These are phyloP conservation scores for Saccharomycopsis oosterbeekiorum DNA, from an alignment of 805 yeast genomes.

Conservation along the genomic window DNA sequence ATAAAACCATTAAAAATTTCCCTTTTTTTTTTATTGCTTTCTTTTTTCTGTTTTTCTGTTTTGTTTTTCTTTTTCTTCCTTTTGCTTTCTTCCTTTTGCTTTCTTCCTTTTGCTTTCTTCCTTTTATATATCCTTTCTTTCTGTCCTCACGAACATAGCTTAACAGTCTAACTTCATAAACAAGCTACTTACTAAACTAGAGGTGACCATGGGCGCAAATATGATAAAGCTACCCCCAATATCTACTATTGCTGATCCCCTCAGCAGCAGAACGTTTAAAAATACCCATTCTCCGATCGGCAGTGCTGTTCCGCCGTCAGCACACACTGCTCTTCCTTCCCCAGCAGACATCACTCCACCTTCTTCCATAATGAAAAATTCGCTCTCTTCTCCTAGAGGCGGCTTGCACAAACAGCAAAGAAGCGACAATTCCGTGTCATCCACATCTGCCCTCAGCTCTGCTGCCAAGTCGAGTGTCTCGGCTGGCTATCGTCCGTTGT, in stretches of 20 bases:
- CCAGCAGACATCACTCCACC: not conserved
- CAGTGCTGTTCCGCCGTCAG: not conserved
- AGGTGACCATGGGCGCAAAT: not conserved
- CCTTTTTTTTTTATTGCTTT: not conserved
- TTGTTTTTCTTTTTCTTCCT: not conserved
- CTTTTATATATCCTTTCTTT: too few species aligned
- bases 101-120: not conserved
- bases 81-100: too few species aligned
- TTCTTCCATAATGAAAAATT: not conserved
- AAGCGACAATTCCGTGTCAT: not conserved
- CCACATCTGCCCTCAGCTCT: not conserved
- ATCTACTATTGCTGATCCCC: constrained; percentile 8
- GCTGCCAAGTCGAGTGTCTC: too few species aligned
- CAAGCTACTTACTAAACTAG: too few species aligned
- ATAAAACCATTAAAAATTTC: not conserved
- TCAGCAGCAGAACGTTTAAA: constrained; percentile 7
- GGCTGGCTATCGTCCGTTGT: not conserved
- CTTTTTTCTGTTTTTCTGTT: not conserved
- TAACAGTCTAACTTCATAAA: too few species aligned
- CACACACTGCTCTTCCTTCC: not conserved
- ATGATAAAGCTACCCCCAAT: constrained; percentile 15
- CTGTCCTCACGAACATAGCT: too few species aligned
- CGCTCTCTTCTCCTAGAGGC: not conserved
- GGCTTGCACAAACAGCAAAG: not conserved
- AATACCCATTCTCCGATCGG: not conserved